These are phyloP conservation scores for Colletotrichum echinochloae DNA, from an alignment of 2,329 filamentous ascomycete genomes.

Conservation along the genomic window DNA sequence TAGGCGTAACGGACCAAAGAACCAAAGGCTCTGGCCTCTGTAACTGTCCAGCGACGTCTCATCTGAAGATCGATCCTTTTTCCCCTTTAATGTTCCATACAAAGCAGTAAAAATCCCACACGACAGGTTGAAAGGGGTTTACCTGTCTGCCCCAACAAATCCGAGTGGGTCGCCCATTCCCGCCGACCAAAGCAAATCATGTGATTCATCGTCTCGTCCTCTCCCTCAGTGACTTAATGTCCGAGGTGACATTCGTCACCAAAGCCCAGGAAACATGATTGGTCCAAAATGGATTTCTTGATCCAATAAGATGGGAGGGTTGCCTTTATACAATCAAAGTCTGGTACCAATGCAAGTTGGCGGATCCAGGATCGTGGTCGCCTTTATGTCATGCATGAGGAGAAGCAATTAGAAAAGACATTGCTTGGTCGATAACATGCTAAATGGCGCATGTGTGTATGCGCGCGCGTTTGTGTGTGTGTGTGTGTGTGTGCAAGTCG, in stretches of 20 bases:
- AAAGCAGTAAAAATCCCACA: conserved; percentile 24
- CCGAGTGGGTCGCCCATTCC: conserved; percentile 34
- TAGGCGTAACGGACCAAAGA: conserved; percentile 15
- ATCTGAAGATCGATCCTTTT: conserved; percentile 34
- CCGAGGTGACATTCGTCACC: conserved; percentile 15
- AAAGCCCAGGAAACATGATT: conserved; percentile 15
- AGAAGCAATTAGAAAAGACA: conserved; percentile 16
- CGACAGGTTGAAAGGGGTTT: conserved; percentile 37
- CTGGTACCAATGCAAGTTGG: conserved; percentile 17
- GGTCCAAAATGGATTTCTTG: conserved; percentile 23
- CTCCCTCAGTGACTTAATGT: conserved; percentile 15
- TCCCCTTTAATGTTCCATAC: conserved; percentile 28
- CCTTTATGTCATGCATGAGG: conserved; percentile 35
- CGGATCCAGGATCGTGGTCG: conserved; percentile 21
- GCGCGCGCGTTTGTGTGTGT: no score
- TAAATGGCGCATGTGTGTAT: conserved; percentile 26
- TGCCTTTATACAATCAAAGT: conserved; percentile 30
- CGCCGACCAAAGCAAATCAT: conserved; percentile 38
- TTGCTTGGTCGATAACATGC: conserved; percentile 36
- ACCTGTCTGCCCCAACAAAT: conserved; percentile 34
- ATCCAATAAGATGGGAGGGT: conserved; percentile 33
- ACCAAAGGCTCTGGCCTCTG: conserved; percentile 10
- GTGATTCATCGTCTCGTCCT: conserved; percentile 37
- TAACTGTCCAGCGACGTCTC: conserved; percentile 27
- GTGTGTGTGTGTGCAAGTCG: conserved; percentile 20